Evolutionary conservation across 768 basidiomycete genomes (phyloP), one percentile per base, ranked within the genome.

Genomic region (Dentipellis fragilis): DNA sequence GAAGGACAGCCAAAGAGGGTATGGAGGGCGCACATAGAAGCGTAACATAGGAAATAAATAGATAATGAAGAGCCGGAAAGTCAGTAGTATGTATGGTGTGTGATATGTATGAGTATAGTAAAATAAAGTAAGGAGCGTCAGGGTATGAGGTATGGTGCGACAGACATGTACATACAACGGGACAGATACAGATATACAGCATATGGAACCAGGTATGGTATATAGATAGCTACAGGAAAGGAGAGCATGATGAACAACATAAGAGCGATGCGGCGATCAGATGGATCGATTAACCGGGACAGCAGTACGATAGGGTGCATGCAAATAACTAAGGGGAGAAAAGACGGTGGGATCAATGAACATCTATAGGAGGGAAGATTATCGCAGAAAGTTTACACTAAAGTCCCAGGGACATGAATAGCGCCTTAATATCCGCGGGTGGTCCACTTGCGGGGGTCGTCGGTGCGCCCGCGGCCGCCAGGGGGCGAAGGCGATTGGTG

Each of bases 391-490:
- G 59, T 52, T n/a, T 54, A 58, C 58, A 21, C 16, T 9, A 54
- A 52, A 51, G 58, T 53, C 59, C 55, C 19, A 46, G 37, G 16
- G 29, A 36, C 17, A 36, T 45, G 49, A 52, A 42, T 29, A 54
- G 23, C 22, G 59, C 47, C n/a, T 60, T 59, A 62, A 56, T 60
- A 58, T 55, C 56, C 51, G 54, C 51, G 52, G 22, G 51, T 35
- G 19, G 52, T 10, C 59, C 49, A 56, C 35, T 50, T 54, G 40
- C 56, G 54, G 45, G 59, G 54, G n/a, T 54, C 61, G 48, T 47
- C 29, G 49, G 48, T 38, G 36, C 55, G 55, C 50, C 11, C 21
- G 52, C 56, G 50, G 39, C 59, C 49, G 38, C 55, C n/a, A 45
- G 59, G 54, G 11, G 61, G 61, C 3, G 61, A 54, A 29, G 61